Conservation (phyloP, 2,329 filamentous ascomycete genomes). For the Aspergillus sp. region DNA sequence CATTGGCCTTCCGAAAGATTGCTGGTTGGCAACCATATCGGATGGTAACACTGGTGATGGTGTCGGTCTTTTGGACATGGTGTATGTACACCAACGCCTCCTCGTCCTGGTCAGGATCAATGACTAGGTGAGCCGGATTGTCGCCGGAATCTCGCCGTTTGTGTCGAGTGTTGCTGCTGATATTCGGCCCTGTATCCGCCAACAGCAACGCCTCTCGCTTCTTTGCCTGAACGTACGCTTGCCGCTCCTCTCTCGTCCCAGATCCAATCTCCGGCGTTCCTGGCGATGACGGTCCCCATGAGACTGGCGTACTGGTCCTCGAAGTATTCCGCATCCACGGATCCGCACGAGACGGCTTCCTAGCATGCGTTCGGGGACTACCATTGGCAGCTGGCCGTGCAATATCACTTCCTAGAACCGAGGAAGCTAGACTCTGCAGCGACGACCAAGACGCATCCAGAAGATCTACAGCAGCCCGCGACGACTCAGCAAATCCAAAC, state of each 20-base stretch:
- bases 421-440: slow-evolving; percentile 42
- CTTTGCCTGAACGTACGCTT: slow-evolving; percentile 42
- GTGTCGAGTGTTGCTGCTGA: slow-evolving; percentile 31
- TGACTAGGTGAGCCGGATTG: slow-evolving; percentile 17
- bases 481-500: slow-evolving; percentile 18
- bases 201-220: slow-evolving; percentile 41
- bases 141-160: slow-evolving; percentile 43
- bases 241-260: slow-evolving; percentile 39
- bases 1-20: slow-evolving; percentile 76
- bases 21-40: slow-evolving; percentile 82
- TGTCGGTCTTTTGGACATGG: slow-evolving; percentile 73
- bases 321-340: slow-evolving; percentile 20
- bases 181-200: slow-evolving; percentile 34
- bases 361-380: slow-evolving; percentile 19
- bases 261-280: slow-evolving; percentile 26
- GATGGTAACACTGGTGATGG: slow-evolving; percentile 82
- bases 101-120: slow-evolving; percentile 50
- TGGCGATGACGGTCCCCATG: slow-evolving; percentile 39
- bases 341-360: slow-evolving; percentile 35
- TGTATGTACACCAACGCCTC: slow-evolving; percentile 88
- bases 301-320: slow-evolving; percentile 16
- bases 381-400: slow-evolving; percentile 21
- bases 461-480: slow-evolving; percentile 27
- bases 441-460: slow-evolving; percentile 45
- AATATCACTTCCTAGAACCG: slow-evolving; percentile 39